Percentiles rank a stretch among this genome's conserved stretches.
These are phyloP conservation scores for Diaporthe citriasiana DNA, from an alignment of 2,329 filamentous ascomycete species.

Conservation along the genomic window DNA sequence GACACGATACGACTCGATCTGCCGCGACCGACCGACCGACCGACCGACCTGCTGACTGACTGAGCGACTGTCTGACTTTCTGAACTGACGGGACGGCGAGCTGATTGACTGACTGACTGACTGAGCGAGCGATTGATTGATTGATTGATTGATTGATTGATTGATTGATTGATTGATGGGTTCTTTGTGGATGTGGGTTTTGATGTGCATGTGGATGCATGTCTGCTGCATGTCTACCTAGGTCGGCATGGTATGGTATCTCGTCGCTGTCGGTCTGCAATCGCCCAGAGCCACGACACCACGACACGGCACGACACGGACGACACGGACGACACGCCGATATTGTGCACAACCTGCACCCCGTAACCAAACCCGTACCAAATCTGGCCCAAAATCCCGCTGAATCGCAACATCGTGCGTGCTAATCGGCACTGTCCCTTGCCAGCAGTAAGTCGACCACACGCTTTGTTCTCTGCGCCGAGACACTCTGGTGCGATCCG, in stretches of 20 bases:
- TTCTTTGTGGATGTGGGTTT: constrained; percentile 17
- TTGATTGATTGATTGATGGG: constrained; percentile 7
- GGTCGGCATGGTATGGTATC: constrained; percentile 29
- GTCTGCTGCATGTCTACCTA: constrained; percentile 17
- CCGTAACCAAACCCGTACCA: not conserved
- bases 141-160: not conserved
- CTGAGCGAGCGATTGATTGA: not conserved
- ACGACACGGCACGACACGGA: constrained; percentile 24
- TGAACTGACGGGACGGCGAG: no score
- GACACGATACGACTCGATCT: constrained; percentile 25
- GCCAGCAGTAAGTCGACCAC: constrained; percentile 8
- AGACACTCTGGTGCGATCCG: constrained; percentile 7
- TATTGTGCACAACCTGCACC: constrained; percentile 14
- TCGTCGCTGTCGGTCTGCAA: constrained; percentile 30
- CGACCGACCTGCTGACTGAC: not conserved
- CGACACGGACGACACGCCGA: constrained; percentile 20
- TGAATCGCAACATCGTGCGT: constrained; percentile 5
- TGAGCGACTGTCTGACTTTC: not conserved
- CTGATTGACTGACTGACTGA: not conserved
- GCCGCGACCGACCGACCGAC: constrained; percentile 1
- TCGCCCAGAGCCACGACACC: constrained; percentile 16
- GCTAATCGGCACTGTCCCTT: not conserved
- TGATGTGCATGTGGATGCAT: constrained; percentile 22
- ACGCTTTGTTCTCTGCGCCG: constrained; percentile 11
- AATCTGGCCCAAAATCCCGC: constrained; percentile 6